Base-by-base conservation (phyloP, 441 rosid genomes). In the Pelargonium myrrhifolium region DNA sequence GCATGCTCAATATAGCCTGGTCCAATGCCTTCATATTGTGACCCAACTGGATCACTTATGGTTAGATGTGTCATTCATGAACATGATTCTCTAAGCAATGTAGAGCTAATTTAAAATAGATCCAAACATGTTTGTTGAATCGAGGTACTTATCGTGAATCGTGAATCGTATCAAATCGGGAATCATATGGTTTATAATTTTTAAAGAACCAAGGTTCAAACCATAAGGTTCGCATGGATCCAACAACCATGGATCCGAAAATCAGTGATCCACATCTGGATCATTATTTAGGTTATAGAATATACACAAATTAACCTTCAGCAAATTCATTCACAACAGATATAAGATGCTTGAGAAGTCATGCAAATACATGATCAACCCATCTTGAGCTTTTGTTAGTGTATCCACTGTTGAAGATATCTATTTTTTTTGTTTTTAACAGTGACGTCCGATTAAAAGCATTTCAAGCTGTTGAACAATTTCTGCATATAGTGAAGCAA, bases 401-500 rank as follows among this genome's bases (percentile, higher is more conserved):
- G 61, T 55, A 18, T 55, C 26, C 35, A 58, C 15, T 9, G 24
- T 58, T 58, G 8, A 22, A 58, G 28, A 58, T 10, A 58, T 58
- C 1, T 11, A 58, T 9, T 58, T 65, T 67, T 45, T 35, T 72
- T 62, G 69, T 26, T 55, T 55, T 24, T 17, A 72, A 80, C 82
- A 95, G 98, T 78, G 99, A 95, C 77, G 97, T 95, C 72, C 91
- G 95, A 68, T 68, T 89, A 21, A 95, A 95, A 82, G 90, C 99
- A 73, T 95, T 95, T 84, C 90, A 95, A 79, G 97, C 98, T 61
- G 89, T 89, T 68, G 98, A 95, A 61, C 96, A 92, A 61, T 95
- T 95, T 79, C 75, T 95, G 83, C 93, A 85, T 82, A 83, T 92
- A 80, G 80, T 87, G 82, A 95, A 84, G 82, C 97, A 92, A 68